Evolutionary conservation across 73 alveolate genomes (phyloP).

Genomic region (Paramecium caudatum): DNA sequence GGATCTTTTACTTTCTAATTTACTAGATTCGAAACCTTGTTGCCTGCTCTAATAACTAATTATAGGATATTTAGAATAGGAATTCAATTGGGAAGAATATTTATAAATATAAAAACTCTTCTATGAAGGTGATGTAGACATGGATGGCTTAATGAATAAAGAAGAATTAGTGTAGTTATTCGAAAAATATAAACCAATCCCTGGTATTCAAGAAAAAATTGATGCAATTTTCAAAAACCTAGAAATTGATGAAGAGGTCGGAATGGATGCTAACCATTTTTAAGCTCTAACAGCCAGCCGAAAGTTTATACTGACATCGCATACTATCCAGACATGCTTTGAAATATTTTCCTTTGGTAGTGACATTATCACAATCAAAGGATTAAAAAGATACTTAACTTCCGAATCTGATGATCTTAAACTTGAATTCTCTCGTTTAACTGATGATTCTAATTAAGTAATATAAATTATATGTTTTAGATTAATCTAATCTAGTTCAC

Average conservation of each 20-base stretch:
- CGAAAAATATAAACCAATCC: not conserved
- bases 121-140: constrained; percentile 1
- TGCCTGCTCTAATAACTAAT: not conserved
- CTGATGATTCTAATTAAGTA: constrained; percentile 11
- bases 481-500: not conserved
- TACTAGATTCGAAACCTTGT: not conserved
- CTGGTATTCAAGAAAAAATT: not conserved
- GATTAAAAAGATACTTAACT: constrained; percentile 3
- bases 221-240: not conserved
- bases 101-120: not conserved
- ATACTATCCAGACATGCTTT: not conserved
- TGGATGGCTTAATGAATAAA: constrained; percentile 16
- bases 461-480: not conserved
- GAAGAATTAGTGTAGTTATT: not conserved
- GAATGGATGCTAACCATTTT: not conserved
- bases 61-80: not conserved
- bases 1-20: not conserved
- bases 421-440: constrained; percentile 24
- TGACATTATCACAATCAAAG: not conserved
- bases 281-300: not conserved
- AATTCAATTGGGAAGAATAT: constrained; percentile 31
- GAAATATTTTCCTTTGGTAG: not conserved
- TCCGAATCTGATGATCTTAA: not conserved
- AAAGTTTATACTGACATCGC: not conserved
- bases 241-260: constrained; percentile 5